A percentile compares a stretch with the other conserved stretches of the same genome.
phyloP scores from a whole-genome alignment of 2,329 filamentous ascomycete genomes.

The Colletotrichum echinochloae region DNA sequence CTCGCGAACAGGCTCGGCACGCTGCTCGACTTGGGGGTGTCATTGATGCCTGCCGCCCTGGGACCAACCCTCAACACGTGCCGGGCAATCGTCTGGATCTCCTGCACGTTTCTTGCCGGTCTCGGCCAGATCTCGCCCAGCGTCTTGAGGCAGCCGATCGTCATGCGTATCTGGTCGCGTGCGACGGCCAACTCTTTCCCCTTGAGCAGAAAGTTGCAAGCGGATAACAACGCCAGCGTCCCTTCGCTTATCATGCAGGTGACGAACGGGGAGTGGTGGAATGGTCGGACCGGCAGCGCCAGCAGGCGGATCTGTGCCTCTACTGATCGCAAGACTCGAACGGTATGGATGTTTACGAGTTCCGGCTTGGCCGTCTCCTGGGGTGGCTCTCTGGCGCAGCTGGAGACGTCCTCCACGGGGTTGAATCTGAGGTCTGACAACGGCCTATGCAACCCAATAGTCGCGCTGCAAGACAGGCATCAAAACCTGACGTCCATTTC shows the following conservation, averaged over 20 bases:
- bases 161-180: conserved; percentile 56
- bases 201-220: conserved; percentile 51
- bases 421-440: conserved; percentile 55
- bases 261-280: conserved; percentile 54
- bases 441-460: conserved; percentile 53
- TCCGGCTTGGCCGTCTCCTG: conserved; percentile 42
- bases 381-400: conserved; percentile 48
- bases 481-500: not conserved
- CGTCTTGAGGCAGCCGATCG: conserved; percentile 54
- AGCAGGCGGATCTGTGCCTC: conserved; percentile 55
- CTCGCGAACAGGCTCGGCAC: not conserved
- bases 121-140: conserved; percentile 54
- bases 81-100: conserved; percentile 55
- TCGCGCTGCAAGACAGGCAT: conserved; percentile 44
- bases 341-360: conserved; percentile 53
- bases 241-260: conserved; percentile 57
- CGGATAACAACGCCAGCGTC: conserved; percentile 51
- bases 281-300: conserved; percentile 50
- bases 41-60: not conserved
- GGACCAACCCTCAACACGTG: conserved; percentile 44
- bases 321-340: conserved; percentile 52
- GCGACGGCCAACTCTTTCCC: conserved; percentile 50
- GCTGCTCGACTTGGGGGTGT: not conserved
- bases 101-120: conserved; percentile 51
- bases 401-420: conserved; percentile 52